Percentiles rank a stretch among this genome's conserved stretches.
Evolutionary conservation across 768 basidiomycete species (phyloP).

Genomic region (Auriscalpium microsporum): DNA sequence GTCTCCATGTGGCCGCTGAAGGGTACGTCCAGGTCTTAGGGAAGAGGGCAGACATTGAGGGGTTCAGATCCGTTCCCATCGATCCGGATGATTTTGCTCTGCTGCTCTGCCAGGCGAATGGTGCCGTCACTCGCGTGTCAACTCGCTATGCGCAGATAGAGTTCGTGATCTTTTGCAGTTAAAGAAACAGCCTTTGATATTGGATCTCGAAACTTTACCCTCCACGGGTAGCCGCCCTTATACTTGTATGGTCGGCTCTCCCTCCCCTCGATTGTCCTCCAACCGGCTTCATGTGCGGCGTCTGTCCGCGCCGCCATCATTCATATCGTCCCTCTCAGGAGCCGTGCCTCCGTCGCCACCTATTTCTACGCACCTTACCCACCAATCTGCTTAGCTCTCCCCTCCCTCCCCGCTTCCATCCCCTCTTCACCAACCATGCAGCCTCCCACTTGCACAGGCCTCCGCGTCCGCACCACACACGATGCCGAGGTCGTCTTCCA

Average conservation of each 20-base stretch:
- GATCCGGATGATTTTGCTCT: slow-evolving; percentile 7
- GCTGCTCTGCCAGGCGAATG: slow-evolving; percentile 6
- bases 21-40: background rate
- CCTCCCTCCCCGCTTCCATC: slow-evolving; percentile 6
- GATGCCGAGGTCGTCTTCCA: slow-evolving; percentile 33
- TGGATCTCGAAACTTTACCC: slow-evolving; percentile 13
- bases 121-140: slow-evolving; percentile 11
- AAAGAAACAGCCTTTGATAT: slow-evolving; percentile 19
- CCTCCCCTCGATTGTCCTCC: slow-evolving; percentile 3
- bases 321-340: slow-evolving; percentile 1
- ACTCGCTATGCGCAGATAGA: slow-evolving; percentile 7
- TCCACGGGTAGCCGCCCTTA: slow-evolving; percentile 11
- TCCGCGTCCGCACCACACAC: slow-evolving; percentile 27
- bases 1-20: slow-evolving; percentile 13
- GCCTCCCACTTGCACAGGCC: slow-evolving; percentile 26
- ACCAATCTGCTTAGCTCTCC: slow-evolving; percentile 4
- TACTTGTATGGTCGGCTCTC: slow-evolving; percentile 13
- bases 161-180: slow-evolving; percentile 19
- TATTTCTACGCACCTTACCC: slow-evolving; percentile 13
- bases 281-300: background rate
- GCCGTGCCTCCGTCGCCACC: slow-evolving; percentile 2
- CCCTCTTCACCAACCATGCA: slow-evolving; percentile 18
- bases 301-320: background rate
- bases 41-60: background rate
- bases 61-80: slow-evolving; percentile 12